A percentile compares a stretch with the other conserved stretches of the same genome.
Conservation (phyloP, 2,329 filamentous ascomycete genomes). For the Fusarium sp. region DNA sequence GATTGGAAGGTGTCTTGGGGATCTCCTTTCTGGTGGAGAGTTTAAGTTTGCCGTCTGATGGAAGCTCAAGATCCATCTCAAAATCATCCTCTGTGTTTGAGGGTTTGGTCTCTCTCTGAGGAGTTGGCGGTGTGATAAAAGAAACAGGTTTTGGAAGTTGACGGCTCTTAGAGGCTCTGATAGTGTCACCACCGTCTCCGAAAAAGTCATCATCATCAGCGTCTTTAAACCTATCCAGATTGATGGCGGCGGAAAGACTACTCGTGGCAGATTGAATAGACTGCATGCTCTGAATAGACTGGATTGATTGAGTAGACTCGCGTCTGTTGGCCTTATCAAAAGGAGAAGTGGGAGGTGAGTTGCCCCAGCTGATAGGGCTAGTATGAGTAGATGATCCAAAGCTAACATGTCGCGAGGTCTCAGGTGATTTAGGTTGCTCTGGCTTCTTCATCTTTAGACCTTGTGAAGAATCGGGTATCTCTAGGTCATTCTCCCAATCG, state of each 20-base stretch:
- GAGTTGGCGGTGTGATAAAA: slow-evolving; percentile 68
- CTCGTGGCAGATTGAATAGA: slow-evolving; percentile 50
- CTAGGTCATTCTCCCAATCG: slow-evolving; percentile 85
- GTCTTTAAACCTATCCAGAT: slow-evolving; percentile 74
- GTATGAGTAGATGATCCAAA: slow-evolving; percentile 61
- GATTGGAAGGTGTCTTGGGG: slow-evolving; percentile 70
- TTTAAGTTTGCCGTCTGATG: slow-evolving; percentile 73
- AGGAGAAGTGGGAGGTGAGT: slow-evolving; percentile 39
- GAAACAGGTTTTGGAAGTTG: slow-evolving; percentile 63
- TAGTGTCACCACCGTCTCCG: slow-evolving; percentile 73
- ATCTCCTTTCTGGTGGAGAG: slow-evolving; percentile 72
- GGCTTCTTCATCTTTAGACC: slow-evolving; percentile 74
- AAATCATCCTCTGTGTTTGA: slow-evolving; percentile 71
- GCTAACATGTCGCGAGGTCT: slow-evolving; percentile 75
- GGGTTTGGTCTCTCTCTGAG: slow-evolving; percentile 57
- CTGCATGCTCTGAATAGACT: slow-evolving; percentile 28
- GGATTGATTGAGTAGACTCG: slow-evolving; percentile 42
- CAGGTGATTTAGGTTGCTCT: slow-evolving; percentile 73
- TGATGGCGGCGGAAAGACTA: slow-evolving; percentile 60
- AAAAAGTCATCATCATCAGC: slow-evolving; percentile 73
- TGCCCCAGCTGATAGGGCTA: slow-evolving; percentile 63
- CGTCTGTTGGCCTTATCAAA: slow-evolving; percentile 47
- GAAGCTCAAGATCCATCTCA: slow-evolving; percentile 79
- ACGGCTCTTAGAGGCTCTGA: slow-evolving; percentile 74
- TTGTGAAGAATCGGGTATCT: slow-evolving; percentile 71